Evolutionary conservation across 2,329 filamentous ascomycete species (phyloP), one percentile per base, ranked within the genome.

Genomic region (Neocucurbitaria cava): DNA sequence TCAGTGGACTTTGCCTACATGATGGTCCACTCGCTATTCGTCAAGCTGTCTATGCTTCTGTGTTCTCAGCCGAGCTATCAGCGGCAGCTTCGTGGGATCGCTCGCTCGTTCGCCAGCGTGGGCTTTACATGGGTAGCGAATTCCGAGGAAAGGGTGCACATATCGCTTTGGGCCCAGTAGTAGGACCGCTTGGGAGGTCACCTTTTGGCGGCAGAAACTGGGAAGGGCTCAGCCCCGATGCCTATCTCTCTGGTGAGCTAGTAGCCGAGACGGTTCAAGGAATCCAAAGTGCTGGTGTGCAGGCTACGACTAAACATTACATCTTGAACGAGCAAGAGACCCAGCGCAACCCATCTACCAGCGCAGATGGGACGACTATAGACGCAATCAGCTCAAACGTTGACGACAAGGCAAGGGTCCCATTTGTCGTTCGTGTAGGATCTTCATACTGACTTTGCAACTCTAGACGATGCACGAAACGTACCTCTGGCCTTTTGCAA

Each of bases 401-500:
- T 1, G 83, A 65, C 24, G 59, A 61, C n/a, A 50, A 49, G 30
- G 30, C 30, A 31, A 31, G 30, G 13, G 30, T 3, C 13, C 30
- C 30, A 8, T 31, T 3, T 31, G 13, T 15, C 13, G 30, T 31
- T 11, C 30, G 13, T 31, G 30, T 31, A 11, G 8, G 4, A 11
- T 11, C 24, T 11, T 3, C 13, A 31, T 15, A 31, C 9, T 31
- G 13, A 31, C 30, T 31, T 31, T 15, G 30, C 8, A 8, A 4
- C 30, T 31, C 30, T 31, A 31, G 18, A 0, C 80, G 83, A 31
- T 88, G 87, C 63, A 76, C 87, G 6, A 89, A 69, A 78, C 84
- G 15, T 89, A 89, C 50, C 77, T 87, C 1, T 89, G 85, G 82
- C 87, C 87, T 0, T 90, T 89, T 55, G 81, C 85, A 56, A 84